These are phyloP conservation scores for Meyerozyma athensensis DNA, from an alignment of 1,139 yeast species.

Conservation along the genomic window DNA sequence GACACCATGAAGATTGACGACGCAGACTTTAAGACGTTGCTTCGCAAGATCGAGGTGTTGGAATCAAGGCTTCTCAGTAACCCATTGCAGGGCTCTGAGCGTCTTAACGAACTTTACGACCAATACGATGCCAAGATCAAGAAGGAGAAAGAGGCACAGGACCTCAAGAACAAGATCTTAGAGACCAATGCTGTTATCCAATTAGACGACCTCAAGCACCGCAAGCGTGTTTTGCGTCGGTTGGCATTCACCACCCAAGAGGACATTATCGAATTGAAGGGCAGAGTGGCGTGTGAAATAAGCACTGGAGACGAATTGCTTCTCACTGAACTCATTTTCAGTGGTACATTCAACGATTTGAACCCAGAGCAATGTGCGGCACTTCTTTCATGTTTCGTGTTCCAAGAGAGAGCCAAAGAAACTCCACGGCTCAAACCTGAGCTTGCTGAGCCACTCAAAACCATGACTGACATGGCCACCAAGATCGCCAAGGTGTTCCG, in stretches of 20 bases:
- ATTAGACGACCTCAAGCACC: constrained; percentile 85
- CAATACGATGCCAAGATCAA: constrained; percentile 62
- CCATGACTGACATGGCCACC: constrained; percentile 83
- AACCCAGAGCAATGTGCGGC: constrained; percentile 91
- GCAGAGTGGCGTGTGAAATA: constrained; percentile 93
- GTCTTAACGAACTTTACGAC: constrained; percentile 57
- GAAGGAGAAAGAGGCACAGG: constrained; percentile 56
- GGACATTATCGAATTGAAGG: constrained; percentile 90
- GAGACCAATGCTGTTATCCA: constrained; percentile 92
- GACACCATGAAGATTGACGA: constrained; percentile 89
- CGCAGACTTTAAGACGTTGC: constrained; percentile 62
- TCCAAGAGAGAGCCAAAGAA: constrained; percentile 93
- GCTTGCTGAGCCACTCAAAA: constrained; percentile 81
- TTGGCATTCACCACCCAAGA: constrained; percentile 76
- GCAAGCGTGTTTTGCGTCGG: constrained; percentile 83
- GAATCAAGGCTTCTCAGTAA: constrained; percentile 68
- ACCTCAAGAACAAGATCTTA: constrained; percentile 56
- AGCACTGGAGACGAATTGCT: constrained; percentile 91
- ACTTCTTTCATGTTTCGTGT: constrained; percentile 86
- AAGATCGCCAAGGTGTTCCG: constrained; percentile 83
- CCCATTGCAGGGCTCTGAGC: constrained; percentile 64
- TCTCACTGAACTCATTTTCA: constrained; percentile 86
- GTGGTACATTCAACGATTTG: constrained; percentile 88
- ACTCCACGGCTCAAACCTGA: constrained; percentile 82
- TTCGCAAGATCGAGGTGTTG: constrained; percentile 76